Conservation (phyloP, 2,329 filamentous ascomycete species). For the Pseudogymnoascus sp. region DNA sequence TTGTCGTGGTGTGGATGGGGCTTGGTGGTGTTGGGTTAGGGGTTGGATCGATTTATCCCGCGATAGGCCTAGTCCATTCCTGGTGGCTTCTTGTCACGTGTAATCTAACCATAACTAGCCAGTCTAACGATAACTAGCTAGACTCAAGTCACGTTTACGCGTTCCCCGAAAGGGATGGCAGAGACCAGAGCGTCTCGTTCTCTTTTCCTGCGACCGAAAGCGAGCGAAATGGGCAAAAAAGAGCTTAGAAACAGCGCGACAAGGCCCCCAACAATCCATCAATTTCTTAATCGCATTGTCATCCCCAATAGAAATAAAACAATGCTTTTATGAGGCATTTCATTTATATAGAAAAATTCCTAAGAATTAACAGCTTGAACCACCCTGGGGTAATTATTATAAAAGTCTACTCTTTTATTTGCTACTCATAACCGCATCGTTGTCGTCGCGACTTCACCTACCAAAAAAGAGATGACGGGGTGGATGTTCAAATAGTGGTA, state of each 20-base stretch:
- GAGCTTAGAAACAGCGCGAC: background rate
- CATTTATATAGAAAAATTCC: background rate
- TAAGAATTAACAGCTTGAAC: background rate
- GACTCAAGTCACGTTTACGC: background rate
- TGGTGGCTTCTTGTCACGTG: background rate
- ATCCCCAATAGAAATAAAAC: too few relatives aligned
- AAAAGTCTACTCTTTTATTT: background rate
- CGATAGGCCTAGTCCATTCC: background rate
- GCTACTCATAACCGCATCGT: background rate
- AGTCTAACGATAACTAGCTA: background rate
- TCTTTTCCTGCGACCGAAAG: background rate
- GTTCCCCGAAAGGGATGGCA: background rate
- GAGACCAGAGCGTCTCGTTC: too few relatives aligned
- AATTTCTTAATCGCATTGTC: background rate
- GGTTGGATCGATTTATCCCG: background rate
- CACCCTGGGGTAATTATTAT: background rate
- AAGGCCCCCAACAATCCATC: constrained; percentile 1
- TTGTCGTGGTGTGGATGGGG: background rate
- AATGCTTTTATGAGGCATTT: too few relatives aligned
- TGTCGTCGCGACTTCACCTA: background rate
- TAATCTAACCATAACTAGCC: background rate
- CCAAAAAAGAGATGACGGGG: background rate
- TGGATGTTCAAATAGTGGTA: background rate
- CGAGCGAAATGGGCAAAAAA: background rate
- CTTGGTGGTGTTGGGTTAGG: background rate